Conservation (phyloP, 2,329 filamentous ascomycete genomes). For the Xylaria arbuscula region DNA sequence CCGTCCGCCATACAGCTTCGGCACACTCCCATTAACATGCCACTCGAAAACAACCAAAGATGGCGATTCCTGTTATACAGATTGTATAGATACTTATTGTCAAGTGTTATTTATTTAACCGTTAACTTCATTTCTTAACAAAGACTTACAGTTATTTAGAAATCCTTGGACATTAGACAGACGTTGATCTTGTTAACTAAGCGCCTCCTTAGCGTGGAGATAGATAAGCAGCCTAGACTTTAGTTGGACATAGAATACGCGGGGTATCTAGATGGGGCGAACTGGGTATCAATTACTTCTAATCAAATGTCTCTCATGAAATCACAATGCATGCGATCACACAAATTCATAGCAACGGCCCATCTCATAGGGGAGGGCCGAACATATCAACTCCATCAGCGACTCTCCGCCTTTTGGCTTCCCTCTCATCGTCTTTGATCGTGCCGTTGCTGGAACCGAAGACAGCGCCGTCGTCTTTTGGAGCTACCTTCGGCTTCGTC, state of each 20-base stretch:
- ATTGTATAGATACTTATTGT: too few relatives aligned
- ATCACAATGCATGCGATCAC: neutral
- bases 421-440: slow-evolving; percentile 46
- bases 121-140: too few relatives aligned
- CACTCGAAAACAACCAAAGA: too few relatives aligned
- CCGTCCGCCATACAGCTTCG: too few relatives aligned
- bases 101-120: too few relatives aligned
- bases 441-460: slow-evolving; percentile 59
- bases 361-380: slow-evolving; percentile 45
- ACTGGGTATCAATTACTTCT: neutral
- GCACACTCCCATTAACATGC: too few relatives aligned
- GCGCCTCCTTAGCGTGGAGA: neutral
- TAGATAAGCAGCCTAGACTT: neutral
- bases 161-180: neutral
- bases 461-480: slow-evolving; percentile 59
- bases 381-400: slow-evolving; percentile 42
- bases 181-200: slow-evolving; percentile 9
- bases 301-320: neutral
- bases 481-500: slow-evolving; percentile 51
- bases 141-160: too few relatives aligned
- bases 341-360: neutral
- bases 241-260: neutral
- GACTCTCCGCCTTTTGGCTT: slow-evolving; percentile 56
- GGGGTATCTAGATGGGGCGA: neutral
- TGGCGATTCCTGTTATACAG: too few relatives aligned